phyloP scores from a whole-genome alignment of 2,329 filamentous ascomycete species.

The Hymenoscyphus fraxineus region DNA sequence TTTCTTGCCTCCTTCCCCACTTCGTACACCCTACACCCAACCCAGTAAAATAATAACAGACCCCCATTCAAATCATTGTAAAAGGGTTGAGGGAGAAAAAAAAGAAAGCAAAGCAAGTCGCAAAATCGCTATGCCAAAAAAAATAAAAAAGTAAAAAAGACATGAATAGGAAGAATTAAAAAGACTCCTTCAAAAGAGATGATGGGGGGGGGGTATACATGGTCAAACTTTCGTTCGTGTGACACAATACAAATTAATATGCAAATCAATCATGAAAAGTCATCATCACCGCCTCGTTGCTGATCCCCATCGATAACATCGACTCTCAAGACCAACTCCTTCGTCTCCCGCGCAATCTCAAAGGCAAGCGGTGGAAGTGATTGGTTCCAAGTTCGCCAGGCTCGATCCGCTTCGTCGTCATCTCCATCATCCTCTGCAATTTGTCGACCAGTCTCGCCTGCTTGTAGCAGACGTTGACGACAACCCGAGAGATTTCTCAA shows the following conservation, averaged over 20 bases:
- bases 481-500: slow-evolving; percentile 58
- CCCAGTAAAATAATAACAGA: not conserved
- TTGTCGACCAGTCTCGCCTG: slow-evolving; percentile 57
- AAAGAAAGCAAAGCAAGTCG: not conserved
- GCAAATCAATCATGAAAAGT: slow-evolving; percentile 28
- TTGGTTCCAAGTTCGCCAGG: slow-evolving; percentile 62
- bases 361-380: slow-evolving; percentile 81
- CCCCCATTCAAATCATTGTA: not conserved
- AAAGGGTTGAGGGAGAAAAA: too few relatives aligned
- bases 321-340: slow-evolving; percentile 59
- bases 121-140: slow-evolving; percentile 12
- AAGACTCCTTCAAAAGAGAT: not conserved
- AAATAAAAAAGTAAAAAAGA: slow-evolving; percentile 12
- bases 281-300: slow-evolving; percentile 26
- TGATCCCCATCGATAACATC: slow-evolving; percentile 36
- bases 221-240: not conserved
- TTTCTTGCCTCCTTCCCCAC: too few relatives aligned
- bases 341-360: slow-evolving; percentile 77
- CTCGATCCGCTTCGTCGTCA: slow-evolving; percentile 49
- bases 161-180: not conserved
- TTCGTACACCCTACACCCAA: not conserved
- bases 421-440: slow-evolving; percentile 52
- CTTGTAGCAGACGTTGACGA: slow-evolving; percentile 61
- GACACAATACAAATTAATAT: too few relatives aligned
- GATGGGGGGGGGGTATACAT: not conserved